A percentile compares a stretch with the other conserved stretches of the same genome.
phyloP scores from a whole-genome alignment of 768 basidiomycete genomes.

The Sutorius australiensis region DNA sequence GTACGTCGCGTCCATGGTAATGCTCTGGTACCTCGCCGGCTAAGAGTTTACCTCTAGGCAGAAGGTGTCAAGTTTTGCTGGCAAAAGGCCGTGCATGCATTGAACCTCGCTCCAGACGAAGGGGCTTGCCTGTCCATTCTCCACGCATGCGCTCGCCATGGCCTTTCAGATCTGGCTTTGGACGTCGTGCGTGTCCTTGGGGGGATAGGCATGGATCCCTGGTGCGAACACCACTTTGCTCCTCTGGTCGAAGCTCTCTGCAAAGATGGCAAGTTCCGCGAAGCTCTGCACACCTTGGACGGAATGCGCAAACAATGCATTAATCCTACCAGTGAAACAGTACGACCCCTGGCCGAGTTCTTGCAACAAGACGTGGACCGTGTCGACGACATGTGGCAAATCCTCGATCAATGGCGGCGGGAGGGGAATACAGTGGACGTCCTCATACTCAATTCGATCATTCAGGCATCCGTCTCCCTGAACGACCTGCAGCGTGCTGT shows the following conservation, averaged over 20 bases:
- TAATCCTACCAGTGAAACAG: slow-evolving; percentile 47
- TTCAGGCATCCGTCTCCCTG: slow-evolving; percentile 57
- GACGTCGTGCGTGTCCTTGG: slow-evolving; percentile 60
- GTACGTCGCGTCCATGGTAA: slow-evolving; percentile 44
- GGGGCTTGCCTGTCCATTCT: slow-evolving; percentile 69
- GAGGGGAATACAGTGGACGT: slow-evolving; percentile 52
- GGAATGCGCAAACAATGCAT: slow-evolving; percentile 57
- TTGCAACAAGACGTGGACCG: slow-evolving; percentile 46
- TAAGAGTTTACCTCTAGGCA: slow-evolving; percentile 38
- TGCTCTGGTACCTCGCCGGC: not conserved
- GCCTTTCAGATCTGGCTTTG: slow-evolving; percentile 64
- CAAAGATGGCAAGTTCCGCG: slow-evolving; percentile 50
- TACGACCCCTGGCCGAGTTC: slow-evolving; percentile 48
- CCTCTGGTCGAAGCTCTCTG: slow-evolving; percentile 74
- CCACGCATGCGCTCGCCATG: slow-evolving; percentile 68
- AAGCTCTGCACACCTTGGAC: slow-evolving; percentile 57
- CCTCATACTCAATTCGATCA: slow-evolving; percentile 59
- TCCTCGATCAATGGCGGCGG: slow-evolving; percentile 57
- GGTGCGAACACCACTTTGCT: slow-evolving; percentile 70
- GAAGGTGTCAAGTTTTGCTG: slow-evolving; percentile 66
- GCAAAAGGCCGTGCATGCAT: slow-evolving; percentile 50
- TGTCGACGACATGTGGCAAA: slow-evolving; percentile 61
- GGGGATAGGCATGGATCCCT: slow-evolving; percentile 41
- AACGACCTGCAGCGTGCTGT: slow-evolving; percentile 74
- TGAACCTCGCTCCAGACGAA: slow-evolving; percentile 64